phyloP scores from a whole-genome alignment of 2,329 filamentous ascomycete genomes.

The Atkinsonella texensis region DNA sequence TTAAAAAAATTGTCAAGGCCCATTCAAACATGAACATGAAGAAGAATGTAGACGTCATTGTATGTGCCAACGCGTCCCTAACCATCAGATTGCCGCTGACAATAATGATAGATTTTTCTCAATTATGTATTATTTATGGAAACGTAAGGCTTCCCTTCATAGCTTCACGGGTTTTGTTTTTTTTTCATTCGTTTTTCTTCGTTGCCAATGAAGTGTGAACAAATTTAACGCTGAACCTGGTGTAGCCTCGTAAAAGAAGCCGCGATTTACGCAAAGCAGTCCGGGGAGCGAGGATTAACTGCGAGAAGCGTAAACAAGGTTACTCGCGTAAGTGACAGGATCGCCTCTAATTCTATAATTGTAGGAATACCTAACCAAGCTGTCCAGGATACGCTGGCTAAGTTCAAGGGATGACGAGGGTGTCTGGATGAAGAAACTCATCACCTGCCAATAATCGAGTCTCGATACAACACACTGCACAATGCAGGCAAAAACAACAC shows the following conservation, averaged over 20 bases:
- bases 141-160: constrained; percentile 27
- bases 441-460: not conserved
- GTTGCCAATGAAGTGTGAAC: not conserved
- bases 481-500: not conserved
- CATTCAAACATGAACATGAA: constrained; percentile 69
- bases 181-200: not conserved
- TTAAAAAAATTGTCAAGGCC: constrained; percentile 85
- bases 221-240: not conserved
- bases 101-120: constrained; percentile 57
- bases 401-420: constrained; percentile 51
- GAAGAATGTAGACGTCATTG: constrained; percentile 78
- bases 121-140: constrained; percentile 77
- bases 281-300: constrained; percentile 62
- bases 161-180: not conserved
- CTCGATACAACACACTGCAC: not conserved
- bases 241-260: constrained; percentile 67
- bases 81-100: constrained; percentile 14
- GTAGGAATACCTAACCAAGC: not conserved
- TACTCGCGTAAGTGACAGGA: constrained; percentile 43
- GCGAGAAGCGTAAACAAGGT: constrained; percentile 67
- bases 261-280: constrained; percentile 60
- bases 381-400: constrained; percentile 50
- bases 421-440: not conserved
- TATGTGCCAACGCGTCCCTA: constrained; percentile 26
- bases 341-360: not conserved